These are phyloP conservation scores for Sisymbrium irio DNA, from an alignment of 345 rosid species.

Conservation along the genomic window DNA sequence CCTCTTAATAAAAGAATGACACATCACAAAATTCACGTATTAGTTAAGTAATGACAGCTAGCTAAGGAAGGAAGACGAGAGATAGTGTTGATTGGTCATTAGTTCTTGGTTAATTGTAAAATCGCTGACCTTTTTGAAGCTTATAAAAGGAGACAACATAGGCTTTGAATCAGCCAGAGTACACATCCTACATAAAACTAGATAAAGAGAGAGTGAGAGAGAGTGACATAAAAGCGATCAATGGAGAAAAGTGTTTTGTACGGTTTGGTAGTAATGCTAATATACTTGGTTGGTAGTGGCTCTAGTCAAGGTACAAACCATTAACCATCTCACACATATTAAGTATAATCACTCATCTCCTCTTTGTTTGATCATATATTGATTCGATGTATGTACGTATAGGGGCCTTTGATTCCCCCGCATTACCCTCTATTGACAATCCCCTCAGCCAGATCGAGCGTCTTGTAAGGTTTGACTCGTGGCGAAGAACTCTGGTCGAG, in stretches of 20 bases:
- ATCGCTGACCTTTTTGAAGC: neutral
- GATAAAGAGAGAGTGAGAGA: neutral
- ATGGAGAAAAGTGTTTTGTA: slow-evolving; percentile 13
- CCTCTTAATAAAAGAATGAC: no score
- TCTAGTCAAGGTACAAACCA: slow-evolving; percentile 6
- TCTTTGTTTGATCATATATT: neutral
- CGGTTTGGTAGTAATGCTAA: slow-evolving; percentile 11
- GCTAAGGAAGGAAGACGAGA: no score
- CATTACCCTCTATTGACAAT: no score
- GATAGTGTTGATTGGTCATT: neutral
- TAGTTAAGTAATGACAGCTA: neutral
- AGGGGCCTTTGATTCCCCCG: neutral
- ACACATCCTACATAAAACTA: slow-evolving; percentile 9
- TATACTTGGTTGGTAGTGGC: slow-evolving; percentile 1
- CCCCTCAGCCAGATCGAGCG: no score
- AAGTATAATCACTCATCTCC: neutral
- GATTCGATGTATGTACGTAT: neutral
- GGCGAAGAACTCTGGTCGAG: neutral
- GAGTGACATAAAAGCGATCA: neutral
- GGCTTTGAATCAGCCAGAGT: neutral
- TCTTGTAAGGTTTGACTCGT: no score
- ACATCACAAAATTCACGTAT: neutral
- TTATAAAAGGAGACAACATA: slow-evolving; percentile 15
- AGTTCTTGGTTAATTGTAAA: neutral
- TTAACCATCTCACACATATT: neutral